Conservation (phyloP, 371 early-diverging fungal genomes). For the Choanephora cucurbitarum region DNA sequence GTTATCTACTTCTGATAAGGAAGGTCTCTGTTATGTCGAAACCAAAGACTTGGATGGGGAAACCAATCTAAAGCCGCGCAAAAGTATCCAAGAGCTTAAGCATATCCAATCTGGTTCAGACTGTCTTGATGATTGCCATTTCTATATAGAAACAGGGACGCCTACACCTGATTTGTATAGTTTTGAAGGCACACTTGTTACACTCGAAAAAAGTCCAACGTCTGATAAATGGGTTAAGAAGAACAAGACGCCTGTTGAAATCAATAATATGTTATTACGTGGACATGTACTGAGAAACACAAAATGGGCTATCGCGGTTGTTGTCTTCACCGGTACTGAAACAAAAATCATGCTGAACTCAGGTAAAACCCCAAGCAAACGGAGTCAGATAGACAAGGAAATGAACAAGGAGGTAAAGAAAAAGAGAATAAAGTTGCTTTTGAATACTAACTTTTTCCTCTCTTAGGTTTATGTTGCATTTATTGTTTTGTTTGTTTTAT, state of each 20-base stretch:
- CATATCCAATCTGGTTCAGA: conserved; percentile 67
- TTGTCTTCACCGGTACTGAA: conserved; percentile 88
- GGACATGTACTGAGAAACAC: conserved; percentile 93
- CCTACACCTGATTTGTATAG: conserved; percentile 72
- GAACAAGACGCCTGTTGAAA: conserved; percentile 64
- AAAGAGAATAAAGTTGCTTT: conserved; percentile 52
- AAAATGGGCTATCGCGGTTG: conserved; percentile 82
- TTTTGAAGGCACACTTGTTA: conserved; percentile 60
- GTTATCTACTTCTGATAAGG: conserved; percentile 73
- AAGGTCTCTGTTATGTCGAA: conserved; percentile 85
- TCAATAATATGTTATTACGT: conserved; percentile 85
- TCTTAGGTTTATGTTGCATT: conserved; percentile 80
- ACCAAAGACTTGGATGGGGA: conserved; percentile 97
- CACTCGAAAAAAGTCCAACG: conserved; percentile 21
- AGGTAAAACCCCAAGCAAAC: conserved; percentile 84
- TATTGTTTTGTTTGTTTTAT: conserved; percentile 70
- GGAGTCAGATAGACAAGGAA: conserved; percentile 86
- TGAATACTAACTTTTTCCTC: conserved; percentile 4
- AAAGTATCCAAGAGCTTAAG: conserved; percentile 62
- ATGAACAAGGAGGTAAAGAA: conserved; percentile 88
- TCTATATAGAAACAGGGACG: conserved; percentile 70
- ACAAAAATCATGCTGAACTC: conserved; percentile 93
- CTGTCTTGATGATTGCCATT: conserved; percentile 55
- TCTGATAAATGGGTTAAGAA: conserved; percentile 26
- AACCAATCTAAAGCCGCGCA: conserved; percentile 87